Conservation (phyloP, 2,329 filamentous ascomycete species). For the Xylariales sp. region DNA sequence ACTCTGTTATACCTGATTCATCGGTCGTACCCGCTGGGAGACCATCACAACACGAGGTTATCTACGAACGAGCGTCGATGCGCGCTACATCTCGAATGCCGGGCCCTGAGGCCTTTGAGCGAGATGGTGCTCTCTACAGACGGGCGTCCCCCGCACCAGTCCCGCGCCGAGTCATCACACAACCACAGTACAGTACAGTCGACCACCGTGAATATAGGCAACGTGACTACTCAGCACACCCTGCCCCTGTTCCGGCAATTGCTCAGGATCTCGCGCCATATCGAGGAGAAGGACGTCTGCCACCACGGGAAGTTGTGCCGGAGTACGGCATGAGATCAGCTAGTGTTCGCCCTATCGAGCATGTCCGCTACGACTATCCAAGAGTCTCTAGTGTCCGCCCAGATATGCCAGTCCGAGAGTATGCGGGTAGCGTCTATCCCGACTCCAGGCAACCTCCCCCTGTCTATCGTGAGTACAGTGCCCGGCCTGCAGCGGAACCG, state of each 20-base stretch:
- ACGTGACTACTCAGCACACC: slow-evolving; percentile 53
- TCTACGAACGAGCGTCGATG: slow-evolving; percentile 61
- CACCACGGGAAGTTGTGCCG: slow-evolving; percentile 42
- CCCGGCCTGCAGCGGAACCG: slow-evolving; percentile 25
- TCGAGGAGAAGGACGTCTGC: slow-evolving; percentile 36
- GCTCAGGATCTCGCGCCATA: slow-evolving; percentile 44
- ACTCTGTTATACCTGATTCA: too few relatives aligned
- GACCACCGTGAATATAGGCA: slow-evolving; percentile 52
- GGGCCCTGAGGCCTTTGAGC: slow-evolving; percentile 41
- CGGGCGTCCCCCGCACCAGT: slow-evolving; percentile 45
- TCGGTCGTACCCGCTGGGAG: slow-evolving; percentile 39
- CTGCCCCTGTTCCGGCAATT: slow-evolving; percentile 33
- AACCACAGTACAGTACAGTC: slow-evolving; percentile 51
- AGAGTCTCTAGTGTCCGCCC: slow-evolving; percentile 38
- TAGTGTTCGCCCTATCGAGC: slow-evolving; percentile 53
- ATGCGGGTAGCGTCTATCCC: slow-evolving; percentile 35
- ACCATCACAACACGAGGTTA: slow-evolving; percentile 46
- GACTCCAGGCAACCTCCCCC: slow-evolving; percentile 29
- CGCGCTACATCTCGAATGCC: slow-evolving; percentile 49
- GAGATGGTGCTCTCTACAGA: slow-evolving; percentile 46
- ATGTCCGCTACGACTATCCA: slow-evolving; percentile 37
- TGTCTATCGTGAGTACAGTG: slow-evolving; percentile 27
- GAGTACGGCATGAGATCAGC: slow-evolving; percentile 52
- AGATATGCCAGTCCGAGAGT: slow-evolving; percentile 42
- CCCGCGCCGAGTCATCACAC: slow-evolving; percentile 56